A percentile compares a stretch with the other conserved stretches of the same genome.
Conservation (phyloP, 192 early-diverging fungal species). For the Rhizophagus prolifer region DNA sequence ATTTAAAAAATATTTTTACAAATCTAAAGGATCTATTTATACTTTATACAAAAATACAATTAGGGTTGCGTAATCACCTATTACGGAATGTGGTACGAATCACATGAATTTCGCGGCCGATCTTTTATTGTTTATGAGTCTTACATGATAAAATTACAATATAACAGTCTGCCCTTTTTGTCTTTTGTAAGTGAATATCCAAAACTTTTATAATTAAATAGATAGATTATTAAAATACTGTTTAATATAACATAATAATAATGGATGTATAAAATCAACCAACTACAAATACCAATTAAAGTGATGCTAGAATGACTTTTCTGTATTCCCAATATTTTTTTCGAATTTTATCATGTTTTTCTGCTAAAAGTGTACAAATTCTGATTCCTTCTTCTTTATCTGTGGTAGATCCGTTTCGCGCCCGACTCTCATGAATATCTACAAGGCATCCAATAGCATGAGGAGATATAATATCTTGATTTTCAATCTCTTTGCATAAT, state of each 20-base stretch:
- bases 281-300: not conserved
- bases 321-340: conserved; percentile 67
- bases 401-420: conserved; percentile 34
- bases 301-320: conserved; percentile 19
- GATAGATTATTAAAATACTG: too few relatives aligned
- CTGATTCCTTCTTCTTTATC: conserved; percentile 42
- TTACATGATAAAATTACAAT: too few relatives aligned
- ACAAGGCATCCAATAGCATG: conserved; percentile 42
- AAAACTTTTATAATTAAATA: too few relatives aligned
- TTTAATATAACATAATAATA: too few relatives aligned
- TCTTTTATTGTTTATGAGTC: too few relatives aligned
- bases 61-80: conserved; percentile 12
- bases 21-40: not conserved
- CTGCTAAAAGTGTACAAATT: conserved; percentile 54
- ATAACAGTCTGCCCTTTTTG: too few relatives aligned
- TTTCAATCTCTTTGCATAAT: conserved; percentile 42
- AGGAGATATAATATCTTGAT: conserved; percentile 39
- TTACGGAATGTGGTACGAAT: not conserved
- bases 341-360: conserved; percentile 63
- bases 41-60: not conserved
- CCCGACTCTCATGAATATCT: conserved; percentile 51
- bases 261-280: too few relatives aligned
- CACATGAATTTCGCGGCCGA: not conserved
- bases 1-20: not conserved
- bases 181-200: too few relatives aligned